Conservation (phyloP, 371 early-diverging fungal species). For the Cokeromyces recurvatus region DNA sequence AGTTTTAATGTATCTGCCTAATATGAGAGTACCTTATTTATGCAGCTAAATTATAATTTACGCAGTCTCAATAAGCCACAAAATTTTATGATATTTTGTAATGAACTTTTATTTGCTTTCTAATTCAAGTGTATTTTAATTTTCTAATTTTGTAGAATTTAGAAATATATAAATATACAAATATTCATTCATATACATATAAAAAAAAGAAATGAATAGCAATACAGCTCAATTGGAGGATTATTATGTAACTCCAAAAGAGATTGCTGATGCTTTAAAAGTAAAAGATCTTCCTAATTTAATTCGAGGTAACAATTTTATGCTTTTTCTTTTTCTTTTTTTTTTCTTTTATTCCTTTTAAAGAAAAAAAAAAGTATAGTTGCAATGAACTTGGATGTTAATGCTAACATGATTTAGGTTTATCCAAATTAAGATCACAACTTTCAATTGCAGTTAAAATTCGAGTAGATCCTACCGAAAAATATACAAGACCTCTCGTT, state of each 20-base stretch:
- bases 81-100: too few species aligned
- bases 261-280: conserved; percentile 20
- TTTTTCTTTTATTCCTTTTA: too few species aligned
- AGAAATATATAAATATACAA: too few species aligned
- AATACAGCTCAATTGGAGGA: conserved; percentile 16
- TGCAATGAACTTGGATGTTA: neutral
- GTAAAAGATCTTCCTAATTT: conserved; percentile 22
- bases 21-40: too few species aligned
- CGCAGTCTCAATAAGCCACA: too few species aligned
- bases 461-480: conserved; percentile 42
- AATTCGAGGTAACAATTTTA: conserved; percentile 11
- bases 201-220: neutral
- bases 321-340: neutral
- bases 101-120: too few species aligned
- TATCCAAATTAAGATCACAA: conserved; percentile 28
- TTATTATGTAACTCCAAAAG: conserved; percentile 24
- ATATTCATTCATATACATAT: neutral
- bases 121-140: too few species aligned
- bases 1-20: too few species aligned
- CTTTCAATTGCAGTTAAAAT: conserved; percentile 24
- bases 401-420: conserved; percentile 5
- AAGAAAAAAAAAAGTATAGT: too few species aligned
- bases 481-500: conserved; percentile 36
- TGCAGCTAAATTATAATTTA: too few species aligned
- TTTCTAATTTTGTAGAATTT: too few species aligned